Percentiles rank a stretch among this genome's conserved stretches.
Conservation (phyloP, 139 green algal species). For the Desmodesmus armatus region DNA sequence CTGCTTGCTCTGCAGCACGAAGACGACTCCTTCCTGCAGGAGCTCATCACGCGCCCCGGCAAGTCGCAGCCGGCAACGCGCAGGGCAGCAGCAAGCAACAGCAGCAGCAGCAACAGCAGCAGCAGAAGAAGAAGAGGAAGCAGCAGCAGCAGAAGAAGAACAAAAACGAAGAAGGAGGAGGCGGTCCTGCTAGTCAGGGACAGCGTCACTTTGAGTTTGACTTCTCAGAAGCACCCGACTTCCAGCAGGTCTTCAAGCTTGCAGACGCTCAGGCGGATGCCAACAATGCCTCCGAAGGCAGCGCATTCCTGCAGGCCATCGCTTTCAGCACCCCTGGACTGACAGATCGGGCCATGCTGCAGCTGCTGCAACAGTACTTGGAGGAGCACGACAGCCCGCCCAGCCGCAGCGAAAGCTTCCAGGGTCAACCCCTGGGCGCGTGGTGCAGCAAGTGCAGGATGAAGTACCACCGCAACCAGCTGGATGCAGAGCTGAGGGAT, state of each 20-base stretch:
- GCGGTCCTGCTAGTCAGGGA: neutral
- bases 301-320: neutral
- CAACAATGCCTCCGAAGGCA: neutral
- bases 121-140: too few species aligned
- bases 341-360: neutral
- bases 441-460: too few species aligned
- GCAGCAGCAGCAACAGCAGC: neutral
- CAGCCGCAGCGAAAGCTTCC: neutral
- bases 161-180: neutral
- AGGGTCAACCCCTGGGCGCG: neutral
- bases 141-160: neutral
- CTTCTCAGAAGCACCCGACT: neutral
- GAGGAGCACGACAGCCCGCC: neutral
- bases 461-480: too few species aligned
- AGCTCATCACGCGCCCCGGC: too few species aligned
- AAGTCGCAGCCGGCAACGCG: neutral
- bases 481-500: too few species aligned
- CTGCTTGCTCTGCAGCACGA: neutral
- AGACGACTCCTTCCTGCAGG: neutral
- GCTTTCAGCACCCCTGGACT: neutral
- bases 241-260: neutral
- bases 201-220: constrained; percentile 5
- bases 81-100: neutral
- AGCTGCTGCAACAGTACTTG: neutral
- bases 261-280: neutral